Evolutionary conservation across 2,329 filamentous ascomycete species (phyloP).

Genomic region (Colletotrichum truncatum): DNA sequence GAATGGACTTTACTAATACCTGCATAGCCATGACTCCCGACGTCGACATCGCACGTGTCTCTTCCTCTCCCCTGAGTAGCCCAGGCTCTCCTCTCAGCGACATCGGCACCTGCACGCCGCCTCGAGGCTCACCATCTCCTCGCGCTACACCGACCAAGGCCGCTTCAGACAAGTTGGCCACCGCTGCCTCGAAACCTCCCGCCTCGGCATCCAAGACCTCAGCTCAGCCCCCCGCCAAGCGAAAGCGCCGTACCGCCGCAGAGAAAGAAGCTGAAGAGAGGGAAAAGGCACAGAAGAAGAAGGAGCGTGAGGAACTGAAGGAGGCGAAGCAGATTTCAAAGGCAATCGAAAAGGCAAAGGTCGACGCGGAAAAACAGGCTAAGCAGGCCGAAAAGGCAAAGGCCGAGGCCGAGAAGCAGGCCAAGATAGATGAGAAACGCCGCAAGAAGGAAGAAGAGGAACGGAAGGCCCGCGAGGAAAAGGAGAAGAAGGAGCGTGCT

Average conservation of each 20-base stretch:
- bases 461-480: constrained; percentile 48
- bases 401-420: constrained; percentile 42
- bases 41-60: constrained; percentile 20
- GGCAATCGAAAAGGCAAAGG: constrained; percentile 42
- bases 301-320: constrained; percentile 39
- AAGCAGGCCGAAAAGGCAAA: constrained; percentile 41
- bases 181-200: constrained; percentile 13
- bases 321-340: constrained; percentile 48
- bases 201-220: constrained; percentile 13
- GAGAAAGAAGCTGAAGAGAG: constrained; percentile 48
- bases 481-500: constrained; percentile 59
- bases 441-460: constrained; percentile 60
- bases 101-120: constrained; percentile 49
- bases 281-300: constrained; percentile 38
- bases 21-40: neutral
- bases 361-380: constrained; percentile 44
- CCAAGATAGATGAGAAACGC: constrained; percentile 54
- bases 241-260: constrained; percentile 51
- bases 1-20: neutral
- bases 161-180: neutral
- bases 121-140: constrained; percentile 45
- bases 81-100: constrained; percentile 49
- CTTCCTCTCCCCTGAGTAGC: constrained; percentile 24
- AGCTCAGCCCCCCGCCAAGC: constrained; percentile 47
- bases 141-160: constrained; percentile 33